Conservation (phyloP, 2,329 filamentous ascomycete species). For the Blumeria hordei region DNA sequence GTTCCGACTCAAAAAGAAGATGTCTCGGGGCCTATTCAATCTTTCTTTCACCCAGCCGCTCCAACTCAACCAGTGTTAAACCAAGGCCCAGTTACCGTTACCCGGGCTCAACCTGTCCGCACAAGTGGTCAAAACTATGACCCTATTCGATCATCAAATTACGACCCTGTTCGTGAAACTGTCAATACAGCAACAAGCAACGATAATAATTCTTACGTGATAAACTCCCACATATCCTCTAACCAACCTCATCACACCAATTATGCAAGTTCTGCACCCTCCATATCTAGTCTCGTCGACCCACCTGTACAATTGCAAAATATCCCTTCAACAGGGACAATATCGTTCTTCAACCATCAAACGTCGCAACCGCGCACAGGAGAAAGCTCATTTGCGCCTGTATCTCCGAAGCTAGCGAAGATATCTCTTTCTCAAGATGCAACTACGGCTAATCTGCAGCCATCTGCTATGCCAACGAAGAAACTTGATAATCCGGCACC, state of each 20-base stretch:
- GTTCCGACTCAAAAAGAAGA: constrained; percentile 8
- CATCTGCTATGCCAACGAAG: constrained; percentile 4
- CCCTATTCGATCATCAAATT: constrained; percentile 56
- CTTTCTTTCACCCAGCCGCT: constrained; percentile 10
- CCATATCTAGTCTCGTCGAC: constrained; percentile 76
- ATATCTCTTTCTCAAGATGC: background rate
- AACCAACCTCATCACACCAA: constrained; percentile 30
- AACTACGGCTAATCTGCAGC: constrained; percentile 10
- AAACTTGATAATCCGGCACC: constrained; percentile 7
- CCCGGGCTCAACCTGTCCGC: constrained; percentile 22
- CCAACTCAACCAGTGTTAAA: constrained; percentile 3
- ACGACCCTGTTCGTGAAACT: constrained; percentile 38
- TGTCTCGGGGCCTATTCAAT: constrained; percentile 15
- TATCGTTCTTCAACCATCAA: constrained; percentile 16
- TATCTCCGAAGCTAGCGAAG: constrained; percentile 5
- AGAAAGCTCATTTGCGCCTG: constrained; percentile 8
- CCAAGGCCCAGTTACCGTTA: constrained; percentile 2
- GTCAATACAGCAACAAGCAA: constrained; percentile 16
- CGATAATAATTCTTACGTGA: constrained; percentile 18
- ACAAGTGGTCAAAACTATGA: constrained; percentile 71
- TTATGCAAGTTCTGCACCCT: constrained; percentile 53
- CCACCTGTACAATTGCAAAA: constrained; percentile 22
- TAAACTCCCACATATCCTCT: constrained; percentile 19
- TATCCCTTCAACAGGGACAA: constrained; percentile 13
- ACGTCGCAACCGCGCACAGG: constrained; percentile 6